Evolutionary conservation across 805 yeast species (phyloP).

Genomic region (Candida sithepensis): DNA sequence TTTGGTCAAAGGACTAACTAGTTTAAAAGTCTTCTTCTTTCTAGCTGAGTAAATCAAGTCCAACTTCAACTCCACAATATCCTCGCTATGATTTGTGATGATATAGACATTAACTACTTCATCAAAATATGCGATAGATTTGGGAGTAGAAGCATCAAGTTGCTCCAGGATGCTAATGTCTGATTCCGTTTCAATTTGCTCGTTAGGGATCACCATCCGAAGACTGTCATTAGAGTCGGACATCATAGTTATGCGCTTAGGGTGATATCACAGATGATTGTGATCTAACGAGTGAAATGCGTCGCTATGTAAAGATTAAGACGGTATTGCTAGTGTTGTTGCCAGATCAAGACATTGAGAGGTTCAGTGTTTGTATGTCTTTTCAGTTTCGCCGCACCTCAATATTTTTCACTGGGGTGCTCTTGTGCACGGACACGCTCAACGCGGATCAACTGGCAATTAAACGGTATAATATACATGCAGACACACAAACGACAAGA

Average conservation of each 20-base stretch:
- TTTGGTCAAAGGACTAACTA: conserved; percentile 4
- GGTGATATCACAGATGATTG: neutral
- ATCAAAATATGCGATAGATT: conserved; percentile 14
- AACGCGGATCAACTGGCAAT: no score
- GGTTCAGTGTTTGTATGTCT: neutral
- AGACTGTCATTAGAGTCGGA: neutral
- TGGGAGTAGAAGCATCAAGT: neutral
- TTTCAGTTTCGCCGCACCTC: neutral
- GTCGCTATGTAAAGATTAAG: no score
- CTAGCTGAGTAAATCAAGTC: conserved; percentile 11
- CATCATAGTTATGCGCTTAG: neutral
- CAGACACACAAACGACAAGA: no score
- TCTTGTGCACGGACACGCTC: no score
- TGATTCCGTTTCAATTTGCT: neutral
- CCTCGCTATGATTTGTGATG: conserved; percentile 3
- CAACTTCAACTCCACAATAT: conserved; percentile 4
- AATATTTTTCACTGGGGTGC: neutral
- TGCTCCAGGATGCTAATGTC: neutral
- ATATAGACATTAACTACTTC: conserved; percentile 11
- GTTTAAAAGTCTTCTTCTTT: conserved; percentile 2
- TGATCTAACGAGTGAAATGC: neutral
- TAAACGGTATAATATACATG: no score
- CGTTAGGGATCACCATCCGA: neutral
- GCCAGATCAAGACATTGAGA: no score
- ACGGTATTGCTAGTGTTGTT: no score